These are phyloP conservation scores for Penicillium canescens DNA, from an alignment of 495 filamentous ascomycete genomes.

Conservation along the genomic window DNA sequence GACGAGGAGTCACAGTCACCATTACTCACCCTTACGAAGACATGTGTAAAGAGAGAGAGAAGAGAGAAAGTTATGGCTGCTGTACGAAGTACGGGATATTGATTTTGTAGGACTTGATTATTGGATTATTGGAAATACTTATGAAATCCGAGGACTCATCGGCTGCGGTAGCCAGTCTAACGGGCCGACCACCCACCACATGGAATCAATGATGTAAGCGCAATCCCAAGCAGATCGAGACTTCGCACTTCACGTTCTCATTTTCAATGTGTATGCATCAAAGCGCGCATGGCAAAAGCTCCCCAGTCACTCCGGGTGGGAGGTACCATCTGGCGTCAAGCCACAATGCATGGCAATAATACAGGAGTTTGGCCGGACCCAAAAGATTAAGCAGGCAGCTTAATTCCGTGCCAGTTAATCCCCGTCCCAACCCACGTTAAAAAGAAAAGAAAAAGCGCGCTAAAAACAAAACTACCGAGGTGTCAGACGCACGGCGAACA, in stretches of 20 bases:
- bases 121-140: too few species aligned
- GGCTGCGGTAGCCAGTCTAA: neutral
- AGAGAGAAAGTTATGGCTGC: neutral
- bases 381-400: neutral
- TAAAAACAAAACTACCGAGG: neutral
- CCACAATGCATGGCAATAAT: slow-evolving; percentile 16
- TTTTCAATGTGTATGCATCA: slow-evolving; percentile 1
- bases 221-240: too few species aligned
- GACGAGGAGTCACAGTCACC: neutral
- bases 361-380: neutral
- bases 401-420: neutral
- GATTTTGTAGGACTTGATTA: too few species aligned
- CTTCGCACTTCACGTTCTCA: too few species aligned
- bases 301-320: slow-evolving; percentile 10
- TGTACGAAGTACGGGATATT: too few species aligned
- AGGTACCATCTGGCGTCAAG: slow-evolving; percentile 19
- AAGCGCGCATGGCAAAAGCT: slow-evolving; percentile 25
- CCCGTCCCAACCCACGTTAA: too few species aligned
- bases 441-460: too few species aligned
- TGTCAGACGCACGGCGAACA: slow-evolving; percentile 15
- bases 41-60: neutral
- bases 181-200: neutral
- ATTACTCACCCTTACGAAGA: neutral
- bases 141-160: too few species aligned
- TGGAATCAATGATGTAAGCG: slow-evolving; percentile 21